Evolutionary conservation across 2,329 filamentous ascomycete genomes (phyloP).

Genomic region (Phaeosphaeria sp.): DNA sequence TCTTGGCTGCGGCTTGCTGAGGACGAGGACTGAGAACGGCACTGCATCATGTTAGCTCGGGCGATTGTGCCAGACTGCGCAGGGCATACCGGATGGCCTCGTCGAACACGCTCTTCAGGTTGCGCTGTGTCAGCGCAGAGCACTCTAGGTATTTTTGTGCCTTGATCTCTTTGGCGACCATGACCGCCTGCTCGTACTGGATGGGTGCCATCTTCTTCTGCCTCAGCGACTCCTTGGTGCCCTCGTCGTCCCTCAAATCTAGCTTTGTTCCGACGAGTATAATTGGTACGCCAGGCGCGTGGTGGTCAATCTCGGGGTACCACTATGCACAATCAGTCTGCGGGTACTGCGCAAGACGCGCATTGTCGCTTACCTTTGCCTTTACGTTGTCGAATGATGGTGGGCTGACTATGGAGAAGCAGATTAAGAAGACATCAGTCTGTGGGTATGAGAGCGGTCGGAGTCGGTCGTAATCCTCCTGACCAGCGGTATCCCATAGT

Average conservation of each 20-base stretch:
- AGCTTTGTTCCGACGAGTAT: conserved; percentile 98
- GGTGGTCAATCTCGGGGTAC: conserved; percentile 97
- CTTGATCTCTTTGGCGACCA: conserved; percentile 90
- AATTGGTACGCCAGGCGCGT: conserved; percentile 93
- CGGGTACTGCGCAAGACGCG: conserved; percentile 1
- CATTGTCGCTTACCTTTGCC: conserved; percentile 75
- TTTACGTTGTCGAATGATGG: conserved; percentile 99
- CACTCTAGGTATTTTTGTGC: conserved; percentile 98
- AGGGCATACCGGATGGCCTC: conserved; percentile 88
- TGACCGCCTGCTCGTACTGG: conserved; percentile 87
- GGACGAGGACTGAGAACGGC: conserved; percentile 51
- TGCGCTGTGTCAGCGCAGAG: conserved; percentile 93
- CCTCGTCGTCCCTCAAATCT: conserved; percentile 87
- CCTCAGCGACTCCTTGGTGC: conserved; percentile 80
- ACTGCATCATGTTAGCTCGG: conserved; percentile 34
- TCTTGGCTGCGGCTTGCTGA: conserved; percentile 30
- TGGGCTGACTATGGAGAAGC: conserved; percentile 97
- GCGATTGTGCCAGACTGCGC: neutral
- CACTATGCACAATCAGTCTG: conserved; percentile 64
- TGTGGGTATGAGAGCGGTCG: conserved; percentile 96
- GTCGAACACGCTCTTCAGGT: conserved; percentile 98
- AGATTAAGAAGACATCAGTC: conserved; percentile 97
- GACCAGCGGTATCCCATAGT: conserved; percentile 97
- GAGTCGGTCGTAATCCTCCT: conserved; percentile 97
- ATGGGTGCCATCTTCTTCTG: conserved; percentile 98